Conservation (phyloP, 306 rosid species). For the Sphenostylis stenocarpa region DNA sequence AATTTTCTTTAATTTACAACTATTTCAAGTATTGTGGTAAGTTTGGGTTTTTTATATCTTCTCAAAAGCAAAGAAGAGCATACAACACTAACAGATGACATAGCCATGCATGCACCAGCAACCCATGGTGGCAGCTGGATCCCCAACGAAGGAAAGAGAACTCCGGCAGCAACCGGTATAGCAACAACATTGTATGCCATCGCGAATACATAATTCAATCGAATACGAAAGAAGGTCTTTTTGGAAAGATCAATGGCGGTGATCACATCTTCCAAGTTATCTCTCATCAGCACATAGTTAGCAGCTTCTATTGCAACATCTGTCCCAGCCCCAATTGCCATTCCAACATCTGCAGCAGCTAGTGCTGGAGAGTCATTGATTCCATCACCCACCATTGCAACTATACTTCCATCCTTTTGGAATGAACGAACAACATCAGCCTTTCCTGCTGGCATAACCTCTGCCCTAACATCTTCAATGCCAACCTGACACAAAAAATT, state of each 20-base stretch:
- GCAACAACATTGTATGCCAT: slow-evolving; percentile 89
- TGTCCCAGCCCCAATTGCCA: slow-evolving; percentile 93
- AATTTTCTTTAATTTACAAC: slow-evolving; percentile 41
- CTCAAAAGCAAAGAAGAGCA: slow-evolving; percentile 80
- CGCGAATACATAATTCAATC: slow-evolving; percentile 76
- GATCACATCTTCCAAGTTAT: slow-evolving; percentile 83
- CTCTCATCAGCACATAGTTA: slow-evolving; percentile 84
- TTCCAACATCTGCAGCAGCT: slow-evolving; percentile 85
- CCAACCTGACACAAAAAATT: slow-evolving; percentile 61
- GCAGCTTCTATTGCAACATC: slow-evolving; percentile 96
- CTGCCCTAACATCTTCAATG: slow-evolving; percentile 77
- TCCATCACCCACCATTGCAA: slow-evolving; percentile 96
- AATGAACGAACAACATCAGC: slow-evolving; percentile 72
- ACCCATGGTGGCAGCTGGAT: slow-evolving; percentile 84
- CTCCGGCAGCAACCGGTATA: slow-evolving; percentile 86
- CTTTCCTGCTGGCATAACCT: slow-evolving; percentile 96
- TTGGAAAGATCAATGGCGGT: slow-evolving; percentile 87
- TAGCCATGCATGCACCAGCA: slow-evolving; percentile 93
- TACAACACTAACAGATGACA: slow-evolving; percentile 83
- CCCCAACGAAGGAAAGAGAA: slow-evolving; percentile 62
- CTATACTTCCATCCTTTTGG: slow-evolving; percentile 69
- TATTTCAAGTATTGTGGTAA: slow-evolving; percentile 77
- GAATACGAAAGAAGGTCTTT: slow-evolving; percentile 72
- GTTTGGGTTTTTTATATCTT: slow-evolving; percentile 79
- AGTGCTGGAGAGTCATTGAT: slow-evolving; percentile 92